Percentiles rank a stretch among this genome's conserved stretches.
These are phyloP conservation scores for Oryza meridionalis DNA, from an alignment of 176 grass and related monocot genomes.

Conservation along the genomic window DNA sequence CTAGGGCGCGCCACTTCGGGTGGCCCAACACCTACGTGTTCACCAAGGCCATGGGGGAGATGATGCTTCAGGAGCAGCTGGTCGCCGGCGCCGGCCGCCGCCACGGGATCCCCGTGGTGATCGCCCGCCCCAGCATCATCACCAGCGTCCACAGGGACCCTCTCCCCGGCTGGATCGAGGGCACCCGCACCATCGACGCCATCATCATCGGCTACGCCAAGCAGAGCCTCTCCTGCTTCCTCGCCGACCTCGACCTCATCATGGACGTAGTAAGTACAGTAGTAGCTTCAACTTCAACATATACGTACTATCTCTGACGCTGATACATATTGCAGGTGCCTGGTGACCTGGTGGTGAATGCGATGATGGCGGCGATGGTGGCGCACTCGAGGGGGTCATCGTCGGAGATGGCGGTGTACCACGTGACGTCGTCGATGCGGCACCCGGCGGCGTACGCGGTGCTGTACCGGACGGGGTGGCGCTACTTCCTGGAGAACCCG, in stretches of 20 bases:
- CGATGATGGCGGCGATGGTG: conserved; percentile 65
- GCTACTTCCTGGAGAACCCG: conserved; percentile 70
- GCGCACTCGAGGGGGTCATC: conserved; percentile 15
- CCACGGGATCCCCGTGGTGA: conserved; percentile 40
- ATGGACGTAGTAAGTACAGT: conserved; percentile 64
- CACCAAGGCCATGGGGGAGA: conserved; percentile 91
- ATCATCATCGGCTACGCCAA: conserved; percentile 71
- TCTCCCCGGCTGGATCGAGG: conserved; percentile 80
- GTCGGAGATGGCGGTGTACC: conserved; percentile 47
- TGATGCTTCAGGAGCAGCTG: conserved; percentile 51
- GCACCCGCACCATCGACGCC: conserved; percentile 71
- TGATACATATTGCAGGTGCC: conserved; percentile 55
- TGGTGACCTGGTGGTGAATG: conserved; percentile 92
- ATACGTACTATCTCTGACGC: no score
- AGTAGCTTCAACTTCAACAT: no score
- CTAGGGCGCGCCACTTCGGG: conserved; percentile 67
- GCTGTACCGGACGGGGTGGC: conserved; percentile 46
- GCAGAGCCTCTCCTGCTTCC: conserved; percentile 78
- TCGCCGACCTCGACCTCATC: conserved; percentile 65
- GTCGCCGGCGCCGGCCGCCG: conserved; percentile 1
- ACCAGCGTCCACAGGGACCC: conserved; percentile 76
- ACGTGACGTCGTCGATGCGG: conserved; percentile 67
- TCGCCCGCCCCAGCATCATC: conserved; percentile 82
- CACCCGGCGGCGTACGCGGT: conserved; percentile 61
- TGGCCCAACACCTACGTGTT: conserved; percentile 98